Percentiles rank a stretch among this genome's conserved stretches.
These are phyloP conservation scores for Purpureocillium lavendulum DNA, from an alignment of 2,329 filamentous ascomycete species.

Conservation along the genomic window DNA sequence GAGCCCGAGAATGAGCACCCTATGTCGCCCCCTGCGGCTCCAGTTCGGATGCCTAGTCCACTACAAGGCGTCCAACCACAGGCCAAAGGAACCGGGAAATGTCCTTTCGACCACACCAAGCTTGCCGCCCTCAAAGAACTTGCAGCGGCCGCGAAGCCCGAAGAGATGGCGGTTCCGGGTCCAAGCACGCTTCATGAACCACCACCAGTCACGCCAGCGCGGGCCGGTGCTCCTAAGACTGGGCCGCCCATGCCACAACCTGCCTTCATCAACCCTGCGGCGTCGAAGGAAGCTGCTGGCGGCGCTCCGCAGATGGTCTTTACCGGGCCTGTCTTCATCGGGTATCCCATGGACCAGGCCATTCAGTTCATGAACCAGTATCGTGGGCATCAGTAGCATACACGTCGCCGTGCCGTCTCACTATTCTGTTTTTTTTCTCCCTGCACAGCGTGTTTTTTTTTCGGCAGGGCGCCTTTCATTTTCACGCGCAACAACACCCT, in stretches of 20 bases:
- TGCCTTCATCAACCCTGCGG: conserved; percentile 41
- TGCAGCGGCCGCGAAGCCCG: conserved; percentile 6
- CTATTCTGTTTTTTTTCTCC: conserved; percentile 2
- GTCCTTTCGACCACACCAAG: conserved; percentile 49
- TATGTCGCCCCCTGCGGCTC: conserved; percentile 49
- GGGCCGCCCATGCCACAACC: conserved; percentile 28
- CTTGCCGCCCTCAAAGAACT: conserved; percentile 24
- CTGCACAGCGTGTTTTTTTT: conserved; percentile 5
- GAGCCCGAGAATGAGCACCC: conserved; percentile 31
- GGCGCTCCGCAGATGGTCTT: conserved; percentile 66
- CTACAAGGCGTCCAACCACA: conserved; percentile 17
- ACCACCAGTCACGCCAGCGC: conserved; percentile 12
- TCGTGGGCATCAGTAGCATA: conserved; percentile 19
- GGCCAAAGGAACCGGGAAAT: conserved; percentile 34
- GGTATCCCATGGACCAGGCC: conserved; percentile 80
- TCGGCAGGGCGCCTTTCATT: neutral
- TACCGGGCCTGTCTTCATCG: conserved; percentile 89
- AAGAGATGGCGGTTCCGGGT: conserved; percentile 6
- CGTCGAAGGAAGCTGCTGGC: conserved; percentile 20
- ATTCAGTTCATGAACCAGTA: conserved; percentile 62
- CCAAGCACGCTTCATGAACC: conserved; percentile 6
- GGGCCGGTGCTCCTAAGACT: conserved; percentile 11
- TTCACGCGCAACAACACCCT: too few relatives aligned
- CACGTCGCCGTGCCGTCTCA: neutral
- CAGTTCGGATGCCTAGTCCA: conserved; percentile 40